phyloP scores from a whole-genome alignment of 352 stramenopile species.

The Globisporangium radiosum region DNA sequence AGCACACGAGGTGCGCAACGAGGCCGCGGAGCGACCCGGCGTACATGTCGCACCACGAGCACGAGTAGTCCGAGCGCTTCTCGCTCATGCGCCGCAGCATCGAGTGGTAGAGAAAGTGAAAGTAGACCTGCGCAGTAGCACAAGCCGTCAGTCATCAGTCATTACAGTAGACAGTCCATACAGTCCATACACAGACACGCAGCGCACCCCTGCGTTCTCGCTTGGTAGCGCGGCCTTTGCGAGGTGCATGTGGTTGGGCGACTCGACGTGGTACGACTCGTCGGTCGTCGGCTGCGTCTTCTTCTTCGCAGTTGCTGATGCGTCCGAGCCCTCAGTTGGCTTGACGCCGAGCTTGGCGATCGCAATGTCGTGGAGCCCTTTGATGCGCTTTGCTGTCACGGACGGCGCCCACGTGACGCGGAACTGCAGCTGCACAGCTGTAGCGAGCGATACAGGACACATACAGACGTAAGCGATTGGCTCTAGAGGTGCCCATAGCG shows the following conservation, averaged over 20 bases:
- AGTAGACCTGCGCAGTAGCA: conserved; percentile 52
- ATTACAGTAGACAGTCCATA: too few relatives aligned
- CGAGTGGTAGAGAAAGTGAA: conserved; percentile 79
- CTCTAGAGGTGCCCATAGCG: background rate
- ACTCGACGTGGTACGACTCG: conserved; percentile 9
- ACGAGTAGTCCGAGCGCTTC: conserved; percentile 76
- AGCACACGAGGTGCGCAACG: conserved; percentile 68
- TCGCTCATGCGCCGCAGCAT: conserved; percentile 78
- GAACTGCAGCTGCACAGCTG: conserved; percentile 19
- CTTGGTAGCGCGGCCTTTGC: conserved; percentile 7
- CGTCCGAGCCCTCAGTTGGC: background rate
- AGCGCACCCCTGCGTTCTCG: conserved; percentile 11
- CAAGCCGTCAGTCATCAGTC: background rate
- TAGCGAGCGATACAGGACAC: background rate
- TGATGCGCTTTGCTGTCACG: conserved; percentile 16
- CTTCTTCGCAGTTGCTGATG: background rate
- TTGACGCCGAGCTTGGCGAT: conserved; percentile 13
- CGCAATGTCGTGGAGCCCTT: conserved; percentile 15
- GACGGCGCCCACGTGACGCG: conserved; percentile 12
- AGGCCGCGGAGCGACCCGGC: conserved; percentile 64
- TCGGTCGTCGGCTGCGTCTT: background rate
- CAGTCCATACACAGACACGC: background rate
- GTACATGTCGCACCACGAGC: conserved; percentile 81
- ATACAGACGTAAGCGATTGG: background rate
- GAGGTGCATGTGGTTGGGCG: conserved; percentile 12